These are phyloP conservation scores for Fraxinus greggii DNA, from an alignment of 305 asterid genomes.

Conservation along the genomic window DNA sequence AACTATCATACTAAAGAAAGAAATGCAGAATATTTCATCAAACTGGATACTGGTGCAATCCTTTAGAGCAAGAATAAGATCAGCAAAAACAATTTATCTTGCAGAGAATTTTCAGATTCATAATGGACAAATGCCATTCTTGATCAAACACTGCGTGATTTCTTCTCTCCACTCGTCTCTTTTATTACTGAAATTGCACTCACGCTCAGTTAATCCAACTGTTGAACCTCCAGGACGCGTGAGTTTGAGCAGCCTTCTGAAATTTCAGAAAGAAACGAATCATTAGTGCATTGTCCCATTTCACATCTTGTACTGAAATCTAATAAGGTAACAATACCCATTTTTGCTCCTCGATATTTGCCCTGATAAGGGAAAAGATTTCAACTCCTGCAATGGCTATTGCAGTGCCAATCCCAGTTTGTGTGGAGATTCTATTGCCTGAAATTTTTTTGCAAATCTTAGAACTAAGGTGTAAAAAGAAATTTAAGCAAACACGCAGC, in stretches of 20 bases:
- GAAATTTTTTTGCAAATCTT: neutral
- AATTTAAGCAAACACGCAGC: neutral
- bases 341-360: conserved; percentile 56
- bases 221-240: conserved; percentile 24
- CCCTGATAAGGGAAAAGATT: conserved; percentile 57
- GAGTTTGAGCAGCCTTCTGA: conserved; percentile 43
- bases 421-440: conserved; percentile 64
- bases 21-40: neutral
- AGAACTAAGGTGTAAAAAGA: neutral
- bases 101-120: neutral
- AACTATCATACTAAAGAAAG: neutral
- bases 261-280: conserved; percentile 5
- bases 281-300: conserved; percentile 2
- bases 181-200: conserved; percentile 27
- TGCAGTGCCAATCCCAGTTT: conserved; percentile 67
- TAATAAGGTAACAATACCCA: conserved; percentile 29
- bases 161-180: conserved; percentile 16
- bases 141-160: neutral
- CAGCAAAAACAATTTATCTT: neutral
- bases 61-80: neutral
- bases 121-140: neutral
- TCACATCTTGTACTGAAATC: neutral
- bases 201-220: neutral
- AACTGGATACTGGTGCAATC: neutral
- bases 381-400: conserved; percentile 71